Evolutionary conservation across 1,284 basidiomycete genomes (phyloP).

Genomic region (Cryptococcus sp.): DNA sequence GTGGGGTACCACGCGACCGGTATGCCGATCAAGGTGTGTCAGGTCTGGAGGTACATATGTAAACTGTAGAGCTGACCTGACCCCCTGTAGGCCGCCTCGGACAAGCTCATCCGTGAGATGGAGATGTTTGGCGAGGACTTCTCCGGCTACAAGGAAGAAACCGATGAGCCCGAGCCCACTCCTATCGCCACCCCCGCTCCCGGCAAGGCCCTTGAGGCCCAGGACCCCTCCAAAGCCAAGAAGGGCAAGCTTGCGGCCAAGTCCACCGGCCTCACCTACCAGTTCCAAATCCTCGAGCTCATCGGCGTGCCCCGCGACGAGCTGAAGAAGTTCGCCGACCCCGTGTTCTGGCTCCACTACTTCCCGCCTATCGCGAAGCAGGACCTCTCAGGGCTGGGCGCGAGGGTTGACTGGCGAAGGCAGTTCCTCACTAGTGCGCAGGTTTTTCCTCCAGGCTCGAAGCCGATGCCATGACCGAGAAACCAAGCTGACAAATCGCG

Average conservation of each 20-base stretch:
- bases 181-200: constrained; percentile 30
- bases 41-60: no score
- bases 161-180: constrained; percentile 27
- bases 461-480: neutral
- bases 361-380: constrained; percentile 95
- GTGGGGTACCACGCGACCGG: constrained; percentile 96
- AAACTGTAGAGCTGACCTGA: neutral
- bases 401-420: constrained; percentile 96
- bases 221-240: constrained; percentile 68
- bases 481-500: constrained; percentile 8
- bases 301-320: constrained; percentile 82
- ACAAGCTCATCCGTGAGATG: constrained; percentile 97
- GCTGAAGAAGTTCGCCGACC: constrained; percentile 94
- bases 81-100: constrained; percentile 70
- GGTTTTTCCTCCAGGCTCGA: neutral
- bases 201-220: constrained; percentile 35
- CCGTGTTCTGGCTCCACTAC: constrained; percentile 85
- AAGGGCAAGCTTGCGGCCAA: constrained; percentile 96
- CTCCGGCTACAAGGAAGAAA: constrained; percentile 62
- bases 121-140: constrained; percentile 93
- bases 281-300: constrained; percentile 98
- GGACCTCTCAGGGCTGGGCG: constrained; percentile 83
- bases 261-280: constrained; percentile 89
- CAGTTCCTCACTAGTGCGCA: constrained; percentile 72
- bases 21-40: constrained; percentile 93